Base-by-base conservation (phyloP, 2,329 filamentous ascomycete species). In the Bipolaris oryzae region DNA sequence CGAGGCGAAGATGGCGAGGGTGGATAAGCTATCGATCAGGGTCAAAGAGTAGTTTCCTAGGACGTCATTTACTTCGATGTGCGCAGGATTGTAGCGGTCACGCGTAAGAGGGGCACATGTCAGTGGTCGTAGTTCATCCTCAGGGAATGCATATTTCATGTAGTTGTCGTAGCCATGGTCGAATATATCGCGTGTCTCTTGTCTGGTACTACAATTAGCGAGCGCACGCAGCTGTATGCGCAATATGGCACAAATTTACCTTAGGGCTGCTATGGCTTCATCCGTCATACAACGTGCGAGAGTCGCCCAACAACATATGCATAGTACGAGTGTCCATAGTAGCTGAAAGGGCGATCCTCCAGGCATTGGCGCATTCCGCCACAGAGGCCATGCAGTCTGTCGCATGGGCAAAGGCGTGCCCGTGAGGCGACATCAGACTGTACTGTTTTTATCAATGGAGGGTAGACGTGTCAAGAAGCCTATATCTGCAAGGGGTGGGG, bases 141-240 rank as follows among this genome's bases (percentile, higher is more conserved):
- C 95, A 11, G 95, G 95, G 72, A 97, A 99, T 55, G 93, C 95
- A 76, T 96, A 84, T 63, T 85, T 79, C 88, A 97, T 95, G 80
- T 99, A 99, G 76, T 94, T 96, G 78, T 93, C 88, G 80, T 88
- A 98, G 58, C 95, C 95, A 81, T 99, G 95, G 77, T 96, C 96
- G 81, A 98, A 98, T 84, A 98, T 92, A 66, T 91, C 84, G 55
- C 73, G 67, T 23, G 81, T 81, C 61, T 82, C 80, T 67, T 78
- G 78, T 65, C 78, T 79, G 57, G 35, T 25, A 23, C 3, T 21
- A 21, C 3, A 13, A 39, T 69, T 21, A 66, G 65, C 25, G 33
- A 28, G 43, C n/a, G 20, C 45, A 43, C 15, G 43, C 21, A n/a
- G n/a, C 25, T 13, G 21, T 13, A 25, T 28, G 21, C 6, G 1